Percentiles rank a stretch among this genome's conserved stretches.
These are phyloP conservation scores for Calocybe cyanea DNA, from an alignment of 768 basidiomycete species.

Conservation along the genomic window DNA sequence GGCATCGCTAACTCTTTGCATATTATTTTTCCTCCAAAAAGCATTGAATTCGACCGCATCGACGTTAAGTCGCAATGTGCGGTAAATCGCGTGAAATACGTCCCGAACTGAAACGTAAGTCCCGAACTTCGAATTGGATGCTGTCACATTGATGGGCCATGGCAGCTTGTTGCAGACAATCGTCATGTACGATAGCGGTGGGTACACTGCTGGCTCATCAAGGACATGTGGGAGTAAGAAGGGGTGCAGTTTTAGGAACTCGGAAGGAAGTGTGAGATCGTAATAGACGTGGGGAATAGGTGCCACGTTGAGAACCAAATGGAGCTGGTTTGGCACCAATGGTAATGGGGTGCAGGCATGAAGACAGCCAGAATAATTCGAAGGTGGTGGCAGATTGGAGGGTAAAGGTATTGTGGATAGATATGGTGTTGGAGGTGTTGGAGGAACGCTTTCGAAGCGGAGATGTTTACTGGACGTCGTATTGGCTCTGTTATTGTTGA, in stretches of 20 bases:
- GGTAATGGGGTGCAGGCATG: slow-evolving; percentile 16
- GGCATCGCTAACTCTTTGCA: slow-evolving; percentile 35
- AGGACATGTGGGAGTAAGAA: slow-evolving; percentile 21
- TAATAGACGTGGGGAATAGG: slow-evolving; percentile 6
- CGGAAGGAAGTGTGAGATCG: slow-evolving; percentile 13
- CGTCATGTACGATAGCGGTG: slow-evolving; percentile 27
- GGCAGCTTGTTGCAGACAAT: slow-evolving; percentile 28
- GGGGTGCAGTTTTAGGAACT: slow-evolving; percentile 7
- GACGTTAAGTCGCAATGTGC: slow-evolving; percentile 36
- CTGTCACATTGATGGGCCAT: slow-evolving; percentile 31
- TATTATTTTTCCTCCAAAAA: slow-evolving; percentile 25
- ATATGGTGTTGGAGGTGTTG: slow-evolving; percentile 13
- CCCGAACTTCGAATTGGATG: slow-evolving; percentile 13
- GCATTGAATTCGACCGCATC: slow-evolving; percentile 36
- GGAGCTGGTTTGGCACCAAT: slow-evolving; percentile 7
- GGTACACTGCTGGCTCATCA: slow-evolving; percentile 30
- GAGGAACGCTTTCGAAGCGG: slow-evolving; percentile 19
- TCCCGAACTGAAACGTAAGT: slow-evolving; percentile 36
- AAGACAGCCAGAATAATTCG: slow-evolving; percentile 13
- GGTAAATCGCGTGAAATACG: slow-evolving; percentile 43
- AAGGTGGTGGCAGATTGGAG: slow-evolving; percentile 10
- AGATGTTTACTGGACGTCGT: slow-evolving; percentile 28
- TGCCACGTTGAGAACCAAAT: slow-evolving; percentile 12
- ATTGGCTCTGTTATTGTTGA: slow-evolving; percentile 2
- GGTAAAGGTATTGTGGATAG: slow-evolving; percentile 14